Base-by-base conservation (phyloP, 164 flowering plant genomes). In the Warburgia ugandensis region DNA sequence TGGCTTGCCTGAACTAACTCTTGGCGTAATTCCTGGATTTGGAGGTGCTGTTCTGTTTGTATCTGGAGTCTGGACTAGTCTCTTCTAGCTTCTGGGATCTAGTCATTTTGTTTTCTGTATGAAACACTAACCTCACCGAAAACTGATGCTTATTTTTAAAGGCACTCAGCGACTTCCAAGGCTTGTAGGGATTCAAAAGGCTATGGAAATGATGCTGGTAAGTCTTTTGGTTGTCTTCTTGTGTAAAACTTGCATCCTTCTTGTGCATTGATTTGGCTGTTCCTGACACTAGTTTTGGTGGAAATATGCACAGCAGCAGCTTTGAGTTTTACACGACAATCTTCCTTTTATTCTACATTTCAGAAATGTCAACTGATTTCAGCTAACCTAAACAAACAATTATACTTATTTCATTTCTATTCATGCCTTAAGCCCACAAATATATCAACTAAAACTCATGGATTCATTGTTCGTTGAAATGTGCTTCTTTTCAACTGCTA, bases 121-220 rank as follows among this genome's bases (percentile, higher is more conserved):
- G 2, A 8, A 49, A 6, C 17, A 4, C 22, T 32, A 21, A 16
- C 13, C 44, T 57, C 35, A 49, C 52, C 21, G 30, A 43, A 26
- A 45, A 48, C 14, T 8, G 31, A 3, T 64, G 59, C 12, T 27
- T 64, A 11, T 32, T 45, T 42, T 59, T 26, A n/a, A 64, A 94
- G 99, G 99, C 32, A 89, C 99, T 28, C 99, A 94, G 60, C 87
- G 86, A 38, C 95, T 94, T 73, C 99, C 99, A 57, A 79, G 99
- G 75, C 90, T 94, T 38, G 56, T 86, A 11, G 99, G 99, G 47
- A 51, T 84, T 48, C 46, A 86, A 59, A 86, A 81, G 62, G 94
- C 94, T 52, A 54, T 86, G 67, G 96, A 89, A 49, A 82, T 94
- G 76, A 86, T 94, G 86, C 60, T 84, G 84, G 99, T 89, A 75